phyloP scores from a whole-genome alignment of 768 basidiomycete genomes.

The Baorangia bicolor region DNA sequence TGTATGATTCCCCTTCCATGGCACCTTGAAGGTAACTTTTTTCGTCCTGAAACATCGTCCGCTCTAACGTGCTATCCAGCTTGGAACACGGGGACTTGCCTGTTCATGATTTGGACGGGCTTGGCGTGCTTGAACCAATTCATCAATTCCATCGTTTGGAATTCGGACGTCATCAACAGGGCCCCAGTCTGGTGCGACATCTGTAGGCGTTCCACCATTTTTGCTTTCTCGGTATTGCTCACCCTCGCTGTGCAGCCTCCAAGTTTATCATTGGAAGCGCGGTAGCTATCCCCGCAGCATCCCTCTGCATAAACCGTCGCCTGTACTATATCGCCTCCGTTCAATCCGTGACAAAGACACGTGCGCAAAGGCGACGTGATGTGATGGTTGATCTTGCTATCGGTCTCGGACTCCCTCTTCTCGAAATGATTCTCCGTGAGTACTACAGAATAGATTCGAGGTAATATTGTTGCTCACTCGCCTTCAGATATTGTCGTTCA shows the following conservation, averaged over 20 bases:
- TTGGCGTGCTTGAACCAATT: constrained; percentile 41
- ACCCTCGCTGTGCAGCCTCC: constrained; percentile 12
- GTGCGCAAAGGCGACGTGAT: constrained; percentile 41
- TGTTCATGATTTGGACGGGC: constrained; percentile 46
- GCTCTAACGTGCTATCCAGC: constrained; percentile 21
- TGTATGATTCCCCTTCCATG: constrained; percentile 62
- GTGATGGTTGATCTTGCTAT: constrained; percentile 45
- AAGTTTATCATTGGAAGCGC: constrained; percentile 11
- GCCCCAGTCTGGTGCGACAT: constrained; percentile 68
- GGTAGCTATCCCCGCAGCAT: constrained; percentile 26
- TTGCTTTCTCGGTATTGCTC: background rate
- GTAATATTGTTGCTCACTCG: background rate
- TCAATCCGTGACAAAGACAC: constrained; percentile 49
- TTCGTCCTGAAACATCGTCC: background rate
- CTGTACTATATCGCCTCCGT: constrained; percentile 38
- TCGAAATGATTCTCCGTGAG: constrained; percentile 48
- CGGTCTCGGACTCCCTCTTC: constrained; percentile 45
- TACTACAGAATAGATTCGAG: background rate
- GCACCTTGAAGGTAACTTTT: constrained; percentile 46
- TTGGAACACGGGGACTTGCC: constrained; percentile 47
- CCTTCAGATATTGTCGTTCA: constrained; percentile 49
- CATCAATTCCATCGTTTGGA: constrained; percentile 57
- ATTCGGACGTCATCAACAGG: constrained; percentile 35
- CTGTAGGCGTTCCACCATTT: constrained; percentile 34
- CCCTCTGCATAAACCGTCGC: constrained; percentile 39